phyloP scores from a whole-genome alignment of 371 early-diverging fungal genomes.

The Mortierella sp. region DNA sequence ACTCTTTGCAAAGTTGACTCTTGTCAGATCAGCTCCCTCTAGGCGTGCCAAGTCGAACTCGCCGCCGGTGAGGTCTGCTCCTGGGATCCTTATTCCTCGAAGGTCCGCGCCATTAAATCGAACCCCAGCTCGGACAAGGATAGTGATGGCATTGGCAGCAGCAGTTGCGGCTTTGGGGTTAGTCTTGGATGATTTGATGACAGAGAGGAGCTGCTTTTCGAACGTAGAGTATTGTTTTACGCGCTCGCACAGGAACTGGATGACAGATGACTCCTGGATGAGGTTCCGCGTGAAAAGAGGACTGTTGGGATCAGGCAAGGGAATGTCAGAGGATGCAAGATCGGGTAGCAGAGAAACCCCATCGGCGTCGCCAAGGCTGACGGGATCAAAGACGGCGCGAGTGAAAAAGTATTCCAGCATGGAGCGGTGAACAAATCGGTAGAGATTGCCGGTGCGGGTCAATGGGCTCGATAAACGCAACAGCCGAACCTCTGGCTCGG shows the following conservation, averaged over 20 bases:
- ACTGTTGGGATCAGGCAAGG: no score
- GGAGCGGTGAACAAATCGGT: constrained; percentile 22
- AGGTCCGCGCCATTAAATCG: neutral
- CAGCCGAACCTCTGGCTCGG: neutral
- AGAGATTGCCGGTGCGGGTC: constrained; percentile 14
- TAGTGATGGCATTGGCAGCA: constrained; percentile 19
- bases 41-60: constrained; percentile 12
- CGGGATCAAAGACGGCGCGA: neutral
- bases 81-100: constrained; percentile 14
- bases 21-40: constrained; percentile 1
- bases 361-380: neutral
- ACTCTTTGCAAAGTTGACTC: neutral
- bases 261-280: neutral
- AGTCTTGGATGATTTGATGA: constrained; percentile 16
- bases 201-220: constrained; percentile 1
- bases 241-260: constrained; percentile 14
- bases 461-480: constrained; percentile 7
- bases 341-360: no score
- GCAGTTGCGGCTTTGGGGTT: neutral
- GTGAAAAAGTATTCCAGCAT: constrained; percentile 7
- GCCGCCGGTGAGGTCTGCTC: constrained; percentile 15
- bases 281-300: no score
- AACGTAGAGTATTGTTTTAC: neutral
- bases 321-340: no score
- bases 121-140: neutral